Evolutionary conservation across 305 asterid genomes (phyloP).

Genomic region (Solanum aculeatissimum): DNA sequence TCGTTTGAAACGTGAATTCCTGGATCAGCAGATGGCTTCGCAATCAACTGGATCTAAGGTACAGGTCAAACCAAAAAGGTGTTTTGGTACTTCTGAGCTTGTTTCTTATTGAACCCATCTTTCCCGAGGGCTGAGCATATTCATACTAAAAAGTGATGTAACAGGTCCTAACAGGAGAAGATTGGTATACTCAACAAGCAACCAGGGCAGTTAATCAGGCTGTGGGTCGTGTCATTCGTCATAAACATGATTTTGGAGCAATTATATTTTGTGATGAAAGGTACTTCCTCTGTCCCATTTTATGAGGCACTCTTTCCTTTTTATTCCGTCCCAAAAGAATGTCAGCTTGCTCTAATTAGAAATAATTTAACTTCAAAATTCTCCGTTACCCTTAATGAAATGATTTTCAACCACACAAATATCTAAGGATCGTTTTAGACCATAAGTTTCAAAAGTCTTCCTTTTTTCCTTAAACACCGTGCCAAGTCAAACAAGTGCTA

Average conservation of each 20-base stretch:
- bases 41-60: conserved; percentile 50
- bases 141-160: conserved; percentile 1
- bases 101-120: background rate
- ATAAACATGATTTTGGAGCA: conserved; percentile 95
- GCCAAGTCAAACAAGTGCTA: too few species aligned
- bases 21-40: conserved; percentile 60
- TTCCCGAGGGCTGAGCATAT: background rate
- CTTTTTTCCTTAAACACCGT: too few species aligned
- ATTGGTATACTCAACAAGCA: conserved; percentile 98
- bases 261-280: conserved; percentile 95
- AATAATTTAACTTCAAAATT: too few species aligned
- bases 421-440: too few species aligned
- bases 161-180: conserved; percentile 89
- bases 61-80: background rate
- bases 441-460: too few species aligned
- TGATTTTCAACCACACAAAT: too few species aligned
- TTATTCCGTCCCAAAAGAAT: too few species aligned
- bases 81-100: background rate
- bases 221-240: conserved; percentile 98
- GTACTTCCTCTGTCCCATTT: conserved; percentile 6
- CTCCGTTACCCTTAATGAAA: too few species aligned
- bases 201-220: conserved; percentile 97
- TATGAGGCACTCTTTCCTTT: too few species aligned
- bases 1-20: conserved; percentile 92
- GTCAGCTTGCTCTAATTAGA: too few species aligned